These are phyloP conservation scores for Hypsizygus ulmarius DNA, from an alignment of 1,284 basidiomycete species.

Conservation along the genomic window DNA sequence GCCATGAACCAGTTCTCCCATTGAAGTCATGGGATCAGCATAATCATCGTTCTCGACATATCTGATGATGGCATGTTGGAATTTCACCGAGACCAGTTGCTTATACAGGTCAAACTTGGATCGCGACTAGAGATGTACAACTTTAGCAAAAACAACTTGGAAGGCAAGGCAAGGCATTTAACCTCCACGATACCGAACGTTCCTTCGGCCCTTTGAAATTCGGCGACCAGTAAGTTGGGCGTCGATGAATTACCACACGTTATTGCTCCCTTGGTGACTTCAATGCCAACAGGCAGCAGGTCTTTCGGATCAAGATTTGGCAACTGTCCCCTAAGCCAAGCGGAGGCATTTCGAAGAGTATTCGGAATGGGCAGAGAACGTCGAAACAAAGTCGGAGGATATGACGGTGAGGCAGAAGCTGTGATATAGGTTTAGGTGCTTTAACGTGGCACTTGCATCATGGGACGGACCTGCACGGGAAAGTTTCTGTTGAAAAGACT, in stretches of 20 bases:
- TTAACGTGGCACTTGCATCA: conserved; percentile 4
- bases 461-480: conserved; percentile 19
- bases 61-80: conserved; percentile 63
- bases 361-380: conserved; percentile 40
- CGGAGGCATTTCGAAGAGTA: conserved; percentile 41
- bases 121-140: conserved; percentile 50
- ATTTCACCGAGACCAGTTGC: conserved; percentile 68
- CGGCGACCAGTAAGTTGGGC: conserved; percentile 74
- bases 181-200: conserved; percentile 78
- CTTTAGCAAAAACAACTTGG: background rate
- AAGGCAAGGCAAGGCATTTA: conserved; percentile 19
- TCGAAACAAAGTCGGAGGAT: conserved; percentile 32
- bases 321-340: conserved; percentile 58
- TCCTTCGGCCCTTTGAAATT: conserved; percentile 72
- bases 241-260: conserved; percentile 84
- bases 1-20: conserved; percentile 64
- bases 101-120: conserved; percentile 82
- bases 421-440: conserved; percentile 1
- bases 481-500: conserved; percentile 21
- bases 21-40: conserved; percentile 58
- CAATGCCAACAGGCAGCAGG: conserved; percentile 77
- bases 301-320: conserved; percentile 76
- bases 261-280: conserved; percentile 72
- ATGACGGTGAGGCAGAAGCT: conserved; percentile 26
- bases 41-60: conserved; percentile 79